Base-by-base conservation (phyloP, 805 yeast species). In the Jamesozyma rosinii region DNA sequence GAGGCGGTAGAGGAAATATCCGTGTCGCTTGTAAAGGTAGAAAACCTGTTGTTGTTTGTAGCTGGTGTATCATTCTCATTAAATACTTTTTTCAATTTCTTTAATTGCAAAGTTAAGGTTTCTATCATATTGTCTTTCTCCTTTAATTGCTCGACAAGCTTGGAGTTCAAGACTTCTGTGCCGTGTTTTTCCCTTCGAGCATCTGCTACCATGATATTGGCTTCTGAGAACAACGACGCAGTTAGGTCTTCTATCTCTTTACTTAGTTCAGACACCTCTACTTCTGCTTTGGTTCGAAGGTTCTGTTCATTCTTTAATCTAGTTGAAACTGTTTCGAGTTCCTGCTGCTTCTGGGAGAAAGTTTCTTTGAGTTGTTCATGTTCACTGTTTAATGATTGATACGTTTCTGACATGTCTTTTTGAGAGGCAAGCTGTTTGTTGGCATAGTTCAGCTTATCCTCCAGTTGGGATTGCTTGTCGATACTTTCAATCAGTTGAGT, bases 221-320 rank as follows among this genome's bases (percentile, higher is more conserved):
- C 95, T 57, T 87, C 92, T 48, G 77, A 82, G 57, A 86, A 86
- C 27, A 86, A 64, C 1, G 88, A 77, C 1, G 81, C 85, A 1
- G 88, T 76, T 38, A 86, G 64, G 33, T 85, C 95, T 55, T 84
- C 92, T 31, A 86, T 83, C 57, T 86, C 95, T 27, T 71, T 75
- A 48, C 81, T 76, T 40, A 86, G 63, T 45, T 73, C 71, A 37
- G 73, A 68, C 15, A 75, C 80, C 50, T 81, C 84, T 10, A 64
- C 66, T 49, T 80, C 82, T 0, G 86, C 81, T 6, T 59, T 66
- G 9, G 59, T 61, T 46, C 74, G 75, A 44, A 53, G 61, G 35
- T 57, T 58, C n/a, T 55, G 54, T 38, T 63, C 67, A 4, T 57
- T 45, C 20, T 51, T 53, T 20, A 67, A 38, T 44, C 48, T 48